Evolutionary conservation across 148 eudicot genomes (phyloP), one percentile per base, ranked within the genome.

Genomic region (Vaccinium vitisidaea): DNA sequence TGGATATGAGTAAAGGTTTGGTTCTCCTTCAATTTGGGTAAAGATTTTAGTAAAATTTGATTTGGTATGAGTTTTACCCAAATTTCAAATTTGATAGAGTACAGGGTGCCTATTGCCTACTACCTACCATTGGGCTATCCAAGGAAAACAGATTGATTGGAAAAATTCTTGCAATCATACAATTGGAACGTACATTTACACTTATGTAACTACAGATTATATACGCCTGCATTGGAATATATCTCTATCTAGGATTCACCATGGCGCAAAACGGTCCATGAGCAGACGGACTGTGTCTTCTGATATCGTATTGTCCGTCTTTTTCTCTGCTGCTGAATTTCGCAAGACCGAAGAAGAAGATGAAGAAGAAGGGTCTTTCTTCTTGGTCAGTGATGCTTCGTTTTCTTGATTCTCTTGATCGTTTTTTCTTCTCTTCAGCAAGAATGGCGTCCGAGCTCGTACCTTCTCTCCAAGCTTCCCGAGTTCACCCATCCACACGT

Each of bases 201-300:
- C 46, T 2, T 6, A 53, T 54, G 6, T 27, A 32, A 25, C 56
- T 78, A 78, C 81, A 78, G 12, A 23, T n/a, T 52, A 77, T 50
- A 59, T 21, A 52, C 23, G 32, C 6, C 43, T 50, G 18, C 46
- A 32, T 21, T 32, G 49, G 52, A 39, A 16, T 53, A 46, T 84
- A 16, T 56, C 61, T 27, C 63, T 23, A 27, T 8, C 54, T 49
- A 19, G 79, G 23, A 23, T 52, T 89, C 86, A 94, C 10, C 89
- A 90, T 0, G 95, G 94, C 5, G 86, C 92, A 89, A 94, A 94
- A 19, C 92, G 93, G 84, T 94, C 97, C 88, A 94, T 90, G 84
- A 92, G 92, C 90, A 92, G 77, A 30, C 83, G 88, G 48, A 94
- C 77, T 8, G 92, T 90, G 46, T 88, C 87, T 80, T 94, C 97